phyloP scores from a whole-genome alignment of 2,329 filamentous ascomycete genomes.

The Gnomoniopsis smithogilvyi region DNA sequence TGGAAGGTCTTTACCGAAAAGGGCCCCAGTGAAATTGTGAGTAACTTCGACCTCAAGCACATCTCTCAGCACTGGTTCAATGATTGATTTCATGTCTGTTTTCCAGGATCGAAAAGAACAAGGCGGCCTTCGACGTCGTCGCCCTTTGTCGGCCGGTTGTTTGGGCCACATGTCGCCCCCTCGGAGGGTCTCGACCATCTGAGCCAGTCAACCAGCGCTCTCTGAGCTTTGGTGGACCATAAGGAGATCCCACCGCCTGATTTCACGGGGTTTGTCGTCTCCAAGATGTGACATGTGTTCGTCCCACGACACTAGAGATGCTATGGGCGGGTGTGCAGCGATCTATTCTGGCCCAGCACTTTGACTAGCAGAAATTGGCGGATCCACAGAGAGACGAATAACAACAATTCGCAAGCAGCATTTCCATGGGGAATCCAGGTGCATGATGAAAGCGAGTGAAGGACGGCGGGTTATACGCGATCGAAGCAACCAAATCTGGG shows the following conservation, averaged over 20 bases:
- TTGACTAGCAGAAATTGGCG: conserved; percentile 22
- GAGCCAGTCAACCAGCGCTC: conserved; percentile 4
- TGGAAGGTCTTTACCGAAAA: conserved; percentile 15
- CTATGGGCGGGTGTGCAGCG: conserved; percentile 11
- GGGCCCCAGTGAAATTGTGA: conserved; percentile 11
- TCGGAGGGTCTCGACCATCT: background rate
- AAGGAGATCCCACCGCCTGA: conserved; percentile 6
- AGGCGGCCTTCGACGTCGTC: conserved; percentile 13
- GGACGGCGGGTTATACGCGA: conserved; percentile 1
- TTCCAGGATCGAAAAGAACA: background rate
- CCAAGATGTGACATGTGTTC: conserved; percentile 10
- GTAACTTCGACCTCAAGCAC: background rate
- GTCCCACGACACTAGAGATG: conserved; percentile 5
- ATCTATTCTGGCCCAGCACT: conserved; percentile 18
- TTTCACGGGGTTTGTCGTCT: conserved; percentile 16
- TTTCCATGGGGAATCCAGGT: conserved; percentile 18
- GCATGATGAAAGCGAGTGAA: background rate
- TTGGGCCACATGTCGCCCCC: conserved; percentile 13
- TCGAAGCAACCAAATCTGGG: conserved; percentile 20
- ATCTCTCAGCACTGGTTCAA: background rate
- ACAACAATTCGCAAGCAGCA: conserved; percentile 14
- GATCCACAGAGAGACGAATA: conserved; percentile 18
- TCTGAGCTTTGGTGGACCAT: conserved; percentile 15
- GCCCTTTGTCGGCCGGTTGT: conserved; percentile 10
- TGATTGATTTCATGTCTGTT: background rate